Base-by-base conservation (phyloP, 495 filamentous ascomycete genomes). In the Cryomyces minteri region DNA sequence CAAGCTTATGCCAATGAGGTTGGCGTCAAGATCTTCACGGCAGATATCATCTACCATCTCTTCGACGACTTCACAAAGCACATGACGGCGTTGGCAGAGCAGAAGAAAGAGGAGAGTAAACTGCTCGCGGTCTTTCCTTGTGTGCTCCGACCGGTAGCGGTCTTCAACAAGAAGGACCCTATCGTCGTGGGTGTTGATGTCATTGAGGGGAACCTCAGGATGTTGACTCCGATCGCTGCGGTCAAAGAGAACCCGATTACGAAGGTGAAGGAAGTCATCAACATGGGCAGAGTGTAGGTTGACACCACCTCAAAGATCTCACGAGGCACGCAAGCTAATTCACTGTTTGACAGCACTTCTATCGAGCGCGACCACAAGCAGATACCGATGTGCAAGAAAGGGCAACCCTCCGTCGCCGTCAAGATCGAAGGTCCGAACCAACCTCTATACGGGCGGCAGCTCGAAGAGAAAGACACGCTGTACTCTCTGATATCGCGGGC, bases 281-380 rank as follows among this genome's bases (percentile, higher is more conserved):
- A 67, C 11, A 58, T 99, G 30, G 92, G 92, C 31, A 81, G 90
- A 85, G 90, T 98, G 87, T 95, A 82, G 72, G 86, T 80, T 18
- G 36, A 45, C 18, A 48, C 36, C 12, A 25, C 9, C 14, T 33
- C 6, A 12, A 29, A 5, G 12, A 4, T n/a, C 43, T 11, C 25
- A 30, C 36, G 39, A 40, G 34, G 31, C 28, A 39, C 30, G 28
- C 37, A 48, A 40, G 50, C 44, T 8, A 30, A 43, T 46, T 57
- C 45, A 45, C 18, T 28, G 10, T 31, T 44, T 40, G n/a, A 45
- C 54, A 93, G 88, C 11, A 78, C 82, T 50, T 85, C 80, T 6
- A 96, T 99, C 61, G 88, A 96, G 63, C 81, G 92, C 59, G 92
- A 99, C 50, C 92, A 96, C 76, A 99, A 96, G 67, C 72, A 88